Evolutionary conservation across 257 asterid species (phyloP).

Genomic region (Scutellaria baicalensis): DNA sequence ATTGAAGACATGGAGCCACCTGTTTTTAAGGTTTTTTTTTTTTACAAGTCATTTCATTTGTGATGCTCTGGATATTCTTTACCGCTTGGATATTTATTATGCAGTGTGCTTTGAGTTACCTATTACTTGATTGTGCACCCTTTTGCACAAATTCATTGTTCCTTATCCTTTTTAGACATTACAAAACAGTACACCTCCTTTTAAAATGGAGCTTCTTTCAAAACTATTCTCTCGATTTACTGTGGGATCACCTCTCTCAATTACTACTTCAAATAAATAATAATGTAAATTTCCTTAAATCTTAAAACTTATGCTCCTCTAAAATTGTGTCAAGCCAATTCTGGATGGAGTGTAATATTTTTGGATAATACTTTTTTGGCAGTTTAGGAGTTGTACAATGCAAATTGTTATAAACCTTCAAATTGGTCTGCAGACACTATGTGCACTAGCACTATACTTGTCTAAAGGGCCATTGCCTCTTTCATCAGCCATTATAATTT

Average conservation of each 20-base stretch:
- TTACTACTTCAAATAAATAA: background rate
- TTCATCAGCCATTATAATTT: background rate
- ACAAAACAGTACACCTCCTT: background rate
- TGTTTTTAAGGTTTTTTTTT: constrained; percentile 68
- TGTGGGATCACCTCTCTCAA: background rate
- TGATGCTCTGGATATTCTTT: background rate
- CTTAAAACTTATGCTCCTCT: background rate
- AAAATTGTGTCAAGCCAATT: background rate
- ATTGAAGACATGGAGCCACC: constrained; percentile 85
- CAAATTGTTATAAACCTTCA: background rate
- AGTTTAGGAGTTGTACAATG: background rate
- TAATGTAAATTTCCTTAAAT: background rate
- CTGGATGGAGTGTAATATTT: background rate
- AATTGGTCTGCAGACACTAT: background rate
- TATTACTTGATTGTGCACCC: background rate
- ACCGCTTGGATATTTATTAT: background rate
- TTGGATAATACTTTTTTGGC: background rate
- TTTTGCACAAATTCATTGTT: background rate
- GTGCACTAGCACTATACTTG: background rate
- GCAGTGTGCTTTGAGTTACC: background rate
- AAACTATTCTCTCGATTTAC: background rate
- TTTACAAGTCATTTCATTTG: background rate
- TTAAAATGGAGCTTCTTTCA: background rate
- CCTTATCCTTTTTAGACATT: background rate
- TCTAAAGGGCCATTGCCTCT: background rate